A percentile compares a stretch with the other conserved stretches of the same genome.
phyloP scores from a whole-genome alignment of 805 yeast genomes.

The Ogataea polymorpha region DNA sequence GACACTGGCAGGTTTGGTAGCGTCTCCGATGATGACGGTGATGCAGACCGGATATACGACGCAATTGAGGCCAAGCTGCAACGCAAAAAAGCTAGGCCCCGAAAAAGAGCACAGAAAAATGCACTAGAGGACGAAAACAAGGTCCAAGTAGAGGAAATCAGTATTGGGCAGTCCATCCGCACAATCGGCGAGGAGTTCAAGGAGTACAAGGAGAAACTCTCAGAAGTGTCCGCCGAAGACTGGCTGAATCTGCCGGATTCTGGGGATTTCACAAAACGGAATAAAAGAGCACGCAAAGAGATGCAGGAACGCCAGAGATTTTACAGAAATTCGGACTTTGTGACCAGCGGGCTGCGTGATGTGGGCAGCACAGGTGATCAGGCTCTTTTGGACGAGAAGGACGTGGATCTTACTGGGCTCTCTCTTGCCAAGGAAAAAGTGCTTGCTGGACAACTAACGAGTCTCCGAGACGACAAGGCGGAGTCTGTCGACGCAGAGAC shows the following conservation, averaged over 20 bases:
- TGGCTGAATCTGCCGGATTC: constrained; percentile 88
- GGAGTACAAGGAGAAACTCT: constrained; percentile 63
- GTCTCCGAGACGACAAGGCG: constrained; percentile 8
- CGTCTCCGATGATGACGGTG: constrained; percentile 64
- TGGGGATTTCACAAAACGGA: constrained; percentile 77
- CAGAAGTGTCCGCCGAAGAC: constrained; percentile 58
- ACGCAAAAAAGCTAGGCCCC: constrained; percentile 58
- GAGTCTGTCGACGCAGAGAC: constrained; percentile 34
- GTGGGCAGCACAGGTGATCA: constrained; percentile 33
- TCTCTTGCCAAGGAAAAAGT: constrained; percentile 64
- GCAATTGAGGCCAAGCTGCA: constrained; percentile 47
- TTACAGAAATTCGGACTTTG: constrained; percentile 80
- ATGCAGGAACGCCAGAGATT: constrained; percentile 62
- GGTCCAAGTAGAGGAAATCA: constrained; percentile 18
- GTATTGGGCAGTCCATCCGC: constrained; percentile 26
- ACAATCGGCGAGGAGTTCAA: constrained; percentile 54
- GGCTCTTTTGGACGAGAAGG: constrained; percentile 21
- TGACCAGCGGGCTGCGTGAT: constrained; percentile 40
- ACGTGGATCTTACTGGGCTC: constrained; percentile 48
- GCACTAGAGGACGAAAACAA: constrained; percentile 21
- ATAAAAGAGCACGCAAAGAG: constrained; percentile 66
- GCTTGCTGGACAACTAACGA: constrained; percentile 52
- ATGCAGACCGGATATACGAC: constrained; percentile 70
- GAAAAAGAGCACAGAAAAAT: constrained; percentile 59
- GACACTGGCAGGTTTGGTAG: constrained; percentile 1